A percentile compares a stretch with the other conserved stretches of the same genome.
phyloP scores from a whole-genome alignment of 2,329 filamentous ascomycete species.

The Ploettnerulaceae sp. region DNA sequence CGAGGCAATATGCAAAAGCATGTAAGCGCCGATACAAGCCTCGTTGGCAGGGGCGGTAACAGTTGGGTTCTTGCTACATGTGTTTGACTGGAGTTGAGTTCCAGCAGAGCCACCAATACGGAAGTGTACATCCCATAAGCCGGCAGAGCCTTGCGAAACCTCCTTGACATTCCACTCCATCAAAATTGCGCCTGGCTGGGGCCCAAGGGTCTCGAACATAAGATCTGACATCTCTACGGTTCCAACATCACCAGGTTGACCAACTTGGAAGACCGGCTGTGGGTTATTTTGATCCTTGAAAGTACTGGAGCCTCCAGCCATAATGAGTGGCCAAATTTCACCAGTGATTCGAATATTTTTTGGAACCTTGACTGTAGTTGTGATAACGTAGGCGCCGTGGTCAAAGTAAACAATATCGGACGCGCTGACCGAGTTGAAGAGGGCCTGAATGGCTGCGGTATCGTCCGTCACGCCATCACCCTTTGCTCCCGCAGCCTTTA shows the following conservation, averaged over 20 bases:
- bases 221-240: constrained; percentile 83
- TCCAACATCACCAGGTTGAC: constrained; percentile 69
- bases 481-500: constrained; percentile 76
- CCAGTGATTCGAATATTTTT: constrained; percentile 83
- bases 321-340: constrained; percentile 86
- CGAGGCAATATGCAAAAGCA: constrained; percentile 61
- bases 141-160: constrained; percentile 61
- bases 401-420: constrained; percentile 71
- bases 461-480: constrained; percentile 88
- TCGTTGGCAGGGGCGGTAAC: constrained; percentile 55
- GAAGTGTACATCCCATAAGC: constrained; percentile 94
- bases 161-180: constrained; percentile 86
- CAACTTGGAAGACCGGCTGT: constrained; percentile 80
- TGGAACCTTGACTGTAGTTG: constrained; percentile 65
- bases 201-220: constrained; percentile 73
- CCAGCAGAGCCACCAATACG: constrained; percentile 84
- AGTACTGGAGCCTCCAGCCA: constrained; percentile 66
- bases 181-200: constrained; percentile 81
- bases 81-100: constrained; percentile 70
- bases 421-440: constrained; percentile 62
- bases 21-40: constrained; percentile 69
- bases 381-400: constrained; percentile 61
- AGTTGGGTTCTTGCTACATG: constrained; percentile 71
- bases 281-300: constrained; percentile 75
- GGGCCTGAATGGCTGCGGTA: constrained; percentile 74